Base-by-base conservation (phyloP, 2,329 filamentous ascomycete species). In the Lasiodiplodia gonubiensis region DNA sequence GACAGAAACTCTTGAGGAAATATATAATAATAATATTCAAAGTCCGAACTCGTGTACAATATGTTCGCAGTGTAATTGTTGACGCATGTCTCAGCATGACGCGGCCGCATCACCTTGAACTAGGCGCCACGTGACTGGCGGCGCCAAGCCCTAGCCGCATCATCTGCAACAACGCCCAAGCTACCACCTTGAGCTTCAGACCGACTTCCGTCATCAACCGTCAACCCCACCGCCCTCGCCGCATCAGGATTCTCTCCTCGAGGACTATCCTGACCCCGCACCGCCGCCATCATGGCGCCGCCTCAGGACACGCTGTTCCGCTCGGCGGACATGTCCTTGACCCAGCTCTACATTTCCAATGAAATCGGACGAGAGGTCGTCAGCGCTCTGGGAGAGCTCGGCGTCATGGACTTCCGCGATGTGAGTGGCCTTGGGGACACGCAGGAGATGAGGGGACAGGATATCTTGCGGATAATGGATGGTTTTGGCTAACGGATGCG, bases 251-350 rank as follows among this genome's bases (percentile, higher is more conserved):
- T 51, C 46, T 37, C 46, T 46, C 16, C 25, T 10, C 21, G 46
- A 51, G 59, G 59, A 39, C 59, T 21, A 35, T 63, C 42, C 59
- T 63, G 59, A 63, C 2, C 59, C 42, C 46, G 59, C 10, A 48
- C 39, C 49, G 37, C 39, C 66, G 76, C 75, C 79, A 79, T 70
- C 79, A 90, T 90, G 88, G 87, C 84, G 81, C 82, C 85, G 67
- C 76, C 79, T 64, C 84, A 92, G 84, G 93, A 98, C 84, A 97
- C 94, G 82, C 92, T 97, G 85, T 98, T 99, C 90, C 94, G 96
- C 88, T 99, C 95, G 80, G 92, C 93, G 92, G 92, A 97, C 82
- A 99, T 99, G 95, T 97, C 93, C 87, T 91, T 99, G 90, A 97
- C 97, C 77, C 95, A 99, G 89, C 91, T 99, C 77, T 99, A 98